A percentile compares a stretch with the other conserved stretches of the same genome.
phyloP scores from a whole-genome alignment of 2,329 filamentous ascomycete species.

The Diaporthe vaccinii region DNA sequence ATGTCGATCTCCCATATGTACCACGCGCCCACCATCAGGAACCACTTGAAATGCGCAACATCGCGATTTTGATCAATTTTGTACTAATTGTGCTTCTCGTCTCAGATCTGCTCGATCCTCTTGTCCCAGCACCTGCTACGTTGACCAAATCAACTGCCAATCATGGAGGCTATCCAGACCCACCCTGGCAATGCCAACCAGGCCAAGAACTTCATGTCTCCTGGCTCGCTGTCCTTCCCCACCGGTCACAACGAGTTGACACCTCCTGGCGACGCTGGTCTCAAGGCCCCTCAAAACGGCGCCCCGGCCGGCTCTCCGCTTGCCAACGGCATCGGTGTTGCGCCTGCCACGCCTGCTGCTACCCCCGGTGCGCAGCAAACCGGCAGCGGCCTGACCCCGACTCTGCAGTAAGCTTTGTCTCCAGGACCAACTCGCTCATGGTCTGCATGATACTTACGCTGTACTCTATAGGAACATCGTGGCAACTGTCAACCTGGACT shows the following conservation, averaged over 20 bases:
- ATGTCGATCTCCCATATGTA: background rate
- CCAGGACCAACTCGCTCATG: constrained; percentile 51
- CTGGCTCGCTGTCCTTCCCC: constrained; percentile 92
- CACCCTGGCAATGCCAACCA: constrained; percentile 92
- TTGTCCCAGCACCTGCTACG: constrained; percentile 1
- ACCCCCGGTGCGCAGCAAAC: constrained; percentile 87
- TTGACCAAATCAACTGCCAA: constrained; percentile 50
- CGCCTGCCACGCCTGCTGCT: constrained; percentile 89
- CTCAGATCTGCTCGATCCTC: constrained; percentile 47
- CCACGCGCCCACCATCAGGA: background rate
- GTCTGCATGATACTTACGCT: constrained; percentile 67
- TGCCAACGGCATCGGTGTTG: constrained; percentile 81
- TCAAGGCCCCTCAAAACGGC: constrained; percentile 65
- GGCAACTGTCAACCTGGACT: constrained; percentile 97
- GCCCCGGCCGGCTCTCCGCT: constrained; percentile 68
- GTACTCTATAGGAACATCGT: constrained; percentile 90
- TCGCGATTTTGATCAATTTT: background rate
- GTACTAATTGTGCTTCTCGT: constrained; percentile 17
- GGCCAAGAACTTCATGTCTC: constrained; percentile 95
- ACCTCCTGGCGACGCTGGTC: constrained; percentile 81
- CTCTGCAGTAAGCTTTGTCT: constrained; percentile 90
- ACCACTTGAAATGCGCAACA: too few relatives aligned
- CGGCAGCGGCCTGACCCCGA: constrained; percentile 91
- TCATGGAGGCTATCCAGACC: constrained; percentile 91
- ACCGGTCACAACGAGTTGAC: constrained; percentile 86